Evolutionary conservation across 768 basidiomycete species (phyloP), one percentile per base, ranked within the genome.

Genomic region (Leccinum disarticulatum): DNA sequence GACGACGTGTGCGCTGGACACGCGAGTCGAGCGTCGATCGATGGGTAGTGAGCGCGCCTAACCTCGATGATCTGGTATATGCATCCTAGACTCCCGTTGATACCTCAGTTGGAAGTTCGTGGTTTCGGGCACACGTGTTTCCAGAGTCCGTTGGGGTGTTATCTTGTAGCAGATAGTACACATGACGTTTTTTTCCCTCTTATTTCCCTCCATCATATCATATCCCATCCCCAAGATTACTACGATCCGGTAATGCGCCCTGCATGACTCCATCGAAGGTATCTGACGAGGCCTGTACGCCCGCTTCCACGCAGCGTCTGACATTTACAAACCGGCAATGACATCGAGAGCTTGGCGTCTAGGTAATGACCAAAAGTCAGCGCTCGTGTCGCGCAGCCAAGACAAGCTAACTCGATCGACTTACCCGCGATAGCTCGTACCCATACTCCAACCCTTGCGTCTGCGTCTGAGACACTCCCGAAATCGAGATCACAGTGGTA

Each of bases 211-310:
- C 10, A 19, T 43, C 5, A 2, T 11, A 43, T 43, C 46, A 19
- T 49, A 49, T 46, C 22, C 27, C 9, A 19, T 31, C 25, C 57
- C 6, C 8, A 7, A 13, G 17, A 27, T 15, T 19, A 28, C 31
- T 13, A 28, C 19, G 15, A n/a, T 31, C 8, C 30, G 19, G n/a
- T 47, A 50, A 56, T 9, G 15, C 41, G 4, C n/a, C 11, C 47
- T 47, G 31, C 15, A 52, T 53, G 3, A 22, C 14, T 11, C 17
- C 41, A 10, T 14, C 10, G n/a, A 33, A 25, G 27, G 10, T 13
- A 7, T 8, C 36, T 3, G 22, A 55, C 48, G 36, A 56, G 13
- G 52, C 30, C 49, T 66, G 66, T 19, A 68, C 66, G 8, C 63
- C 50, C 17, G 27, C n/a, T 25, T 66, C 65, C 15, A 28, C 35